Conservation (phyloP, 2,329 filamentous ascomycete species). For the Arthrobotrys pseudoclavata region DNA sequence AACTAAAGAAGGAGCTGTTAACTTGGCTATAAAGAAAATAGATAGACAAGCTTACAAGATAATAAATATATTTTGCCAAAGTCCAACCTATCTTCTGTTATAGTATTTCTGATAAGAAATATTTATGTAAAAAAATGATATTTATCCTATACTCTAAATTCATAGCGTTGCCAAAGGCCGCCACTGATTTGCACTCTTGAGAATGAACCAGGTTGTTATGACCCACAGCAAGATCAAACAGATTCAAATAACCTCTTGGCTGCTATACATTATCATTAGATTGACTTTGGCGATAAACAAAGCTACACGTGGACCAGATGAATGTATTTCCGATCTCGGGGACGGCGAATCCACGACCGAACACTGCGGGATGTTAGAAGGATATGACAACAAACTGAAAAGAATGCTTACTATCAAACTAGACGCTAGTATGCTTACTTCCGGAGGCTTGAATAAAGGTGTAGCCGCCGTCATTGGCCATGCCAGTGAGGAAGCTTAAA, state of each 20-base stretch:
- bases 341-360: slow-evolving; percentile 82
- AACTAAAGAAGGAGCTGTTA: slow-evolving; percentile 33
- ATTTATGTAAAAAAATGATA: slow-evolving; percentile 82
- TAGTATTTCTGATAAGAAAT: slow-evolving; percentile 78
- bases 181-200: slow-evolving; percentile 81
- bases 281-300: slow-evolving; percentile 86
- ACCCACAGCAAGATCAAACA: slow-evolving; percentile 89
- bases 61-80: slow-evolving; percentile 82
- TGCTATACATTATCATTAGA: slow-evolving; percentile 90
- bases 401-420: slow-evolving; percentile 77
- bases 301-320: slow-evolving; percentile 83
- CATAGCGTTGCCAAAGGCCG: slow-evolving; percentile 89
- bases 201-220: slow-evolving; percentile 83
- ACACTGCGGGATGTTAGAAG: slow-evolving; percentile 70
- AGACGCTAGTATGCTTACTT: slow-evolving; percentile 79
- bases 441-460: slow-evolving; percentile 78
- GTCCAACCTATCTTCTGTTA: slow-evolving; percentile 80
- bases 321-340: slow-evolving; percentile 87
- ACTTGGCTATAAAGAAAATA: slow-evolving; percentile 70
- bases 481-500: slow-evolving; percentile 78
- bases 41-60: slow-evolving; percentile 65
- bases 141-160: slow-evolving; percentile 84
- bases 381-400: neutral
- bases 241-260: slow-evolving; percentile 86
- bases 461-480: slow-evolving; percentile 77